A percentile compares a stretch with the other conserved stretches of the same genome.
Evolutionary conservation across 345 rosid species (phyloP).

Genomic region (Eucalyptus pauciflora): DNA sequence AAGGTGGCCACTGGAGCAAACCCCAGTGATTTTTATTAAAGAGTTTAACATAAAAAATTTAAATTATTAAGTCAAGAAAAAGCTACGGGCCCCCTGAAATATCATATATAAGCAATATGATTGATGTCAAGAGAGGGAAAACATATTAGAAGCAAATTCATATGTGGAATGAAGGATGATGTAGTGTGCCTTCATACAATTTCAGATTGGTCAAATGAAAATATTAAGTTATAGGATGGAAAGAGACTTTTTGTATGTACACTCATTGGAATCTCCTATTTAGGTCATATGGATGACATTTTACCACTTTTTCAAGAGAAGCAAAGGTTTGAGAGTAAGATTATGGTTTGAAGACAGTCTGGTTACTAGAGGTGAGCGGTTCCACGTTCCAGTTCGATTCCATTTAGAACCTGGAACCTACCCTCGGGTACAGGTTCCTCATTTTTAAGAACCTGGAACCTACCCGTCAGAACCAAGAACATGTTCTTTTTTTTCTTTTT

Average conservation of each 20-base stretch:
- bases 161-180: not conserved
- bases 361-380: too few species aligned
- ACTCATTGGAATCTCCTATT: not conserved
- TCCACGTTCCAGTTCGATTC: too few species aligned
- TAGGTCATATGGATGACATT: not conserved
- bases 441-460: too few species aligned
- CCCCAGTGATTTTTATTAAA: too few species aligned
- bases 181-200: not conserved
- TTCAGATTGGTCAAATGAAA: not conserved
- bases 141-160: not conserved
- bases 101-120: not conserved
- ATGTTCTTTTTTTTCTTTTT: too few species aligned
- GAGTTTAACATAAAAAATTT: not conserved
- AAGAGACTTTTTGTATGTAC: not conserved
- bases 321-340: too few species aligned
- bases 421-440: too few species aligned
- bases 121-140: not conserved
- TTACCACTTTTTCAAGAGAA: not conserved
- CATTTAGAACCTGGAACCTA: too few species aligned
- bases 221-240: not conserved
- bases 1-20: too few species aligned
- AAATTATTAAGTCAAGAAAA: not conserved
- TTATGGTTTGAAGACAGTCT: too few species aligned
- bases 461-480: too few species aligned
- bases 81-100: not conserved